Percentiles rank a stretch among this genome's conserved stretches.
Conservation (phyloP, 2,329 filamentous ascomycete species). For the Fusarium coicis region DNA sequence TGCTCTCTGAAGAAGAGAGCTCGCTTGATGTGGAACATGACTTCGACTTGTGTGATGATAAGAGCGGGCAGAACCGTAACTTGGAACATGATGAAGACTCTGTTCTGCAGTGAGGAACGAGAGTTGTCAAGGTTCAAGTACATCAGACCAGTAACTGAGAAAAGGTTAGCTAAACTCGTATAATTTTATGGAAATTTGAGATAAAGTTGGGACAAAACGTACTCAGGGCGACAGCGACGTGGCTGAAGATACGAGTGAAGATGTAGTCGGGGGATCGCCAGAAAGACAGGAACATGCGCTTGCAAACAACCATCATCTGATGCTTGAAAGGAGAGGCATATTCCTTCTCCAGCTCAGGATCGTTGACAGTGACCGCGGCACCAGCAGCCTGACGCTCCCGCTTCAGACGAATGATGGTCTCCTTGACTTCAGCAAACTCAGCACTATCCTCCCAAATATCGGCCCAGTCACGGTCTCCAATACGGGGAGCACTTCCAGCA, state of each 20-base stretch:
- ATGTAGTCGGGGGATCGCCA: slow-evolving; percentile 91
- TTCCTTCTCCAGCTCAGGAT: slow-evolving; percentile 73
- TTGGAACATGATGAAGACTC: slow-evolving; percentile 91
- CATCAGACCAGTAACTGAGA: slow-evolving; percentile 74
- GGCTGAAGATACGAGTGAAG: slow-evolving; percentile 88
- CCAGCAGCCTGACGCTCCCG: slow-evolving; percentile 60
- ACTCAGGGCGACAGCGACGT: slow-evolving; percentile 77
- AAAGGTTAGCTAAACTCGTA: background rate
- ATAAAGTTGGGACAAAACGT: background rate
- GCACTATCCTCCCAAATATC: slow-evolving; percentile 81
- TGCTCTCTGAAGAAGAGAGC: slow-evolving; percentile 88
- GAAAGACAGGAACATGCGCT: slow-evolving; percentile 79
- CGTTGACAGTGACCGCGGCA: slow-evolving; percentile 57
- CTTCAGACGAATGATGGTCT: slow-evolving; percentile 75
- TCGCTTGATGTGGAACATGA: slow-evolving; percentile 81
- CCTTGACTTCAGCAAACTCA: slow-evolving; percentile 74
- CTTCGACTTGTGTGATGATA: slow-evolving; percentile 84
- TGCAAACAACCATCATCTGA: slow-evolving; percentile 80
- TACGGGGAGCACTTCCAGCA: slow-evolving; percentile 76
- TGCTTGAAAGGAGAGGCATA: slow-evolving; percentile 84
- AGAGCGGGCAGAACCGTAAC: slow-evolving; percentile 85
- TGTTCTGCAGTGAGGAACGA: slow-evolving; percentile 81
- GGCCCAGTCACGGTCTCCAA: slow-evolving; percentile 81
- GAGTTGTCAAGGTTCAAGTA: slow-evolving; percentile 83
- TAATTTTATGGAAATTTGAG: background rate